These are phyloP conservation scores for Agrostemma githago DNA, from an alignment of 148 eudicot species.

Conservation along the genomic window DNA sequence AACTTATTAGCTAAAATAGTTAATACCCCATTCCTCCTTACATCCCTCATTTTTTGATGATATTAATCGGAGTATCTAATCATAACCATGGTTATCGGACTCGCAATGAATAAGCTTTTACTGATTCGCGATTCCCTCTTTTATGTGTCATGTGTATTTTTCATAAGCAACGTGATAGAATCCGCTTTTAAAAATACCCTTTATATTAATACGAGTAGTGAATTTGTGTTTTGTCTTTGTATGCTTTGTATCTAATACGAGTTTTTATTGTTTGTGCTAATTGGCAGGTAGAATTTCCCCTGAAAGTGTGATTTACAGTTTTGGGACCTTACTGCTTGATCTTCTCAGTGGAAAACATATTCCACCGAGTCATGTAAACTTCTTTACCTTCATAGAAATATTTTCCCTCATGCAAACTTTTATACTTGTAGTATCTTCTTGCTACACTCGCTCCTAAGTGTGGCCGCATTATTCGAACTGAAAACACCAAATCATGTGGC, in stretches of 20 bases:
- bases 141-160: too few species aligned
- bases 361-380: slow-evolving; percentile 77
- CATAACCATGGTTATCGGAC: too few species aligned
- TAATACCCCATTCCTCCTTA: too few species aligned
- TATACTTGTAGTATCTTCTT: not conserved
- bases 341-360: slow-evolving; percentile 83
- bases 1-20: not conserved
- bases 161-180: too few species aligned
- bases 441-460: not conserved
- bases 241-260: too few species aligned
- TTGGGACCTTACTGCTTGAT: slow-evolving; percentile 76
- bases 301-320: slow-evolving; percentile 78
- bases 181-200: too few species aligned
- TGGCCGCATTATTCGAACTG: not conserved
- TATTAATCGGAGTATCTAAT: too few species aligned
- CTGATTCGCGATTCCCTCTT: too few species aligned
- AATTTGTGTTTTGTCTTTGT: too few species aligned
- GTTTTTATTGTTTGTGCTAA: slow-evolving; percentile 10
- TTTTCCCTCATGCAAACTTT: not conserved
- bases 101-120: too few species aligned
- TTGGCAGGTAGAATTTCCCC: slow-evolving; percentile 70
- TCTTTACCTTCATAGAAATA: slow-evolving; percentile 7
- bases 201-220: too few species aligned
- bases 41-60: too few species aligned
- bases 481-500: not conserved